Percentiles rank a stretch among this genome's conserved stretches.
phyloP scores from a whole-genome alignment of 768 basidiomycete genomes.

The Naganishia vishniacii region DNA sequence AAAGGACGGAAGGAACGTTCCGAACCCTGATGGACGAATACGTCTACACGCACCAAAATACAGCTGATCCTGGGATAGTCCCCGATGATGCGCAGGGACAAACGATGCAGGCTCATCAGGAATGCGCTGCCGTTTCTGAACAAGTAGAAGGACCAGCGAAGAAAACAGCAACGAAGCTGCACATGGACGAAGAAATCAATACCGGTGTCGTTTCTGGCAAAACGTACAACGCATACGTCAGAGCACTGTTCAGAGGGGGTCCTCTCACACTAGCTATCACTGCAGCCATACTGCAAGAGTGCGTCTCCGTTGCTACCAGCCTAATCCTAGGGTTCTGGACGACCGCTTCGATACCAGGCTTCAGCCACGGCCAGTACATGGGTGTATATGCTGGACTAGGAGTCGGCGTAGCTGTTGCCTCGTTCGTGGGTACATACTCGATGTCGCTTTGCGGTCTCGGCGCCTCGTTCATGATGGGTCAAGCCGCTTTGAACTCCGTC shows the following conservation, averaged over 20 bases:
- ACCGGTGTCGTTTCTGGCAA: conserved; percentile 56
- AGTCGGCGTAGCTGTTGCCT: conserved; percentile 55
- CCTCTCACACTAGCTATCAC: conserved; percentile 53
- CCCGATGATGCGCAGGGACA: conserved; percentile 27
- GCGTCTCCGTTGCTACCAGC: conserved; percentile 58
- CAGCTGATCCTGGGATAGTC: conserved; percentile 32
- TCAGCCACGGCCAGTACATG: conserved; percentile 65
- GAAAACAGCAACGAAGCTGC: conserved; percentile 37
- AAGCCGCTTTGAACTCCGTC: conserved; percentile 56
- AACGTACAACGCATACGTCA: conserved; percentile 55
- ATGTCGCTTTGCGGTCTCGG: conserved; percentile 50
- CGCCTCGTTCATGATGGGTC: conserved; percentile 56
- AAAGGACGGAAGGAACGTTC: conserved; percentile 31
- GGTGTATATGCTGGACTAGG: conserved; percentile 51
- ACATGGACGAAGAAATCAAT: conserved; percentile 59
- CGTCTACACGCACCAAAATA: conserved; percentile 38
- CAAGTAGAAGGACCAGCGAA: background rate
- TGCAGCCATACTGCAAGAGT: conserved; percentile 53
- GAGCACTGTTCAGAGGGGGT: conserved; percentile 48
- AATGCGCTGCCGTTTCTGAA: no score
- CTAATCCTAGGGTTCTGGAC: conserved; percentile 74
- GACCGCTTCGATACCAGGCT: conserved; percentile 55
- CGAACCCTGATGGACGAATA: conserved; percentile 46
- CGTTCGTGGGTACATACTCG: conserved; percentile 54
- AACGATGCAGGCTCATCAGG: background rate